Evolutionary conservation across 2,329 filamentous ascomycete genomes (phyloP).

Genomic region (Aspergillus alliaceus): DNA sequence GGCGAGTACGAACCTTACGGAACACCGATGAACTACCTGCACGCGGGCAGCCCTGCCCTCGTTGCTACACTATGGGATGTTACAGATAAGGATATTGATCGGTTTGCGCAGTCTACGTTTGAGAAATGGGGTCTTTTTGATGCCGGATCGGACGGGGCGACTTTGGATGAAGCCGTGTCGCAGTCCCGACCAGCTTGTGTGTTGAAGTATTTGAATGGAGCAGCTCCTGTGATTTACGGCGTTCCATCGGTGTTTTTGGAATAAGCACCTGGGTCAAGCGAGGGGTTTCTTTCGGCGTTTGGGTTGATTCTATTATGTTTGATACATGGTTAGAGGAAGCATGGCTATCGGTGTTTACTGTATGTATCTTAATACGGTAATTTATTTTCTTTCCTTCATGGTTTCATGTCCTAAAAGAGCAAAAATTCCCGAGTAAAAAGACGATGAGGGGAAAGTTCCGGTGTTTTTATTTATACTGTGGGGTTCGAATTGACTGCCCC

Average conservation of each 20-base stretch:
- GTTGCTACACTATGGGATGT: slow-evolving; percentile 97
- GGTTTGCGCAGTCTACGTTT: slow-evolving; percentile 76
- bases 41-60: slow-evolving; percentile 81
- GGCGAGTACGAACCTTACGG: slow-evolving; percentile 91
- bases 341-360: too few species aligned
- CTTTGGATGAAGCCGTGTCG: slow-evolving; percentile 78
- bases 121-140: slow-evolving; percentile 80
- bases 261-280: slow-evolving; percentile 13
- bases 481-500: not conserved
- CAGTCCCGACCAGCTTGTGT: slow-evolving; percentile 76
- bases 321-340: too few species aligned
- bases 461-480: not conserved
- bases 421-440: too few species aligned
- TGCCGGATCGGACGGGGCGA: slow-evolving; percentile 43
- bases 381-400: not conserved
- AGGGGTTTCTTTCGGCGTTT: slow-evolving; percentile 1
- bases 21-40: slow-evolving; percentile 87
- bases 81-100: slow-evolving; percentile 95
- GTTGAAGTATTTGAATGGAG: slow-evolving; percentile 88
- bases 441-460: slow-evolving; percentile 12
- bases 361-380: not conserved
- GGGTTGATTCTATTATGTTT: slow-evolving; percentile 6
- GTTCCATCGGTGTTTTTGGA: slow-evolving; percentile 77
- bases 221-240: slow-evolving; percentile 90
- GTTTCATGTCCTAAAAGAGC: slow-evolving; percentile 3